Evolutionary conservation across 225 moss, liverwort and hornwort genomes (phyloP).

Genomic region (Lunularia cruciata): DNA sequence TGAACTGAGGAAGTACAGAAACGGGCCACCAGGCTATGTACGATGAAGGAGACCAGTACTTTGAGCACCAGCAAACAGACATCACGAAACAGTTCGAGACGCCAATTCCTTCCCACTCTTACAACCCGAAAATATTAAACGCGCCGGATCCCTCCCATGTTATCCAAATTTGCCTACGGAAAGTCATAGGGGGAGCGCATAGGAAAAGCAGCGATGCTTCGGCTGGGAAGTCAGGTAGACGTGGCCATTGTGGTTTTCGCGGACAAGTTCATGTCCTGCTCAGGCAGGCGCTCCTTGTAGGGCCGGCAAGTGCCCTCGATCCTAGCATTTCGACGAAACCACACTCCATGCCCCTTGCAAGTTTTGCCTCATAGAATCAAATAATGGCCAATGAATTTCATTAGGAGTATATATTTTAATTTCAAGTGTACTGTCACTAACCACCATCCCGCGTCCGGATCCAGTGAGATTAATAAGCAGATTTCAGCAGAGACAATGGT

Average conservation of each 20-base stretch:
- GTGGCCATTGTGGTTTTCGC: neutral
- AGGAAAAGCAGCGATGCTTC: neutral
- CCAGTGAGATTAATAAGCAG: too few relatives aligned
- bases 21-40: too few relatives aligned
- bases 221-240: neutral
- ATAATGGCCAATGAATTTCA: too few relatives aligned
- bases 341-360: too few relatives aligned
- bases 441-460: too few relatives aligned
- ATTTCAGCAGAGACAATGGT: too few relatives aligned
- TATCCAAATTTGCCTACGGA: conserved; percentile 14
- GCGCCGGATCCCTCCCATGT: conserved; percentile 27
- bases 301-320: neutral
- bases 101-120: conserved; percentile 25
- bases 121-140: conserved; percentile 18
- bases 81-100: conserved; percentile 14
- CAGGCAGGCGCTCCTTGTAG: neutral
- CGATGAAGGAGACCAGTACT: conserved; percentile 34
- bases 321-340: neutral
- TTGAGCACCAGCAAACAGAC: conserved; percentile 23
- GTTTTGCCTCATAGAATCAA: neutral
- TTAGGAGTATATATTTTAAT: too few relatives aligned
- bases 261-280: neutral
- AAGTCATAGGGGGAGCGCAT: conserved; percentile 11
- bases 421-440: too few relatives aligned
- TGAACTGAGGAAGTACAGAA: too few relatives aligned